These are phyloP conservation scores for Plenodomus lindquistii DNA, from an alignment of 2,329 filamentous ascomycete species.

Conservation along the genomic window DNA sequence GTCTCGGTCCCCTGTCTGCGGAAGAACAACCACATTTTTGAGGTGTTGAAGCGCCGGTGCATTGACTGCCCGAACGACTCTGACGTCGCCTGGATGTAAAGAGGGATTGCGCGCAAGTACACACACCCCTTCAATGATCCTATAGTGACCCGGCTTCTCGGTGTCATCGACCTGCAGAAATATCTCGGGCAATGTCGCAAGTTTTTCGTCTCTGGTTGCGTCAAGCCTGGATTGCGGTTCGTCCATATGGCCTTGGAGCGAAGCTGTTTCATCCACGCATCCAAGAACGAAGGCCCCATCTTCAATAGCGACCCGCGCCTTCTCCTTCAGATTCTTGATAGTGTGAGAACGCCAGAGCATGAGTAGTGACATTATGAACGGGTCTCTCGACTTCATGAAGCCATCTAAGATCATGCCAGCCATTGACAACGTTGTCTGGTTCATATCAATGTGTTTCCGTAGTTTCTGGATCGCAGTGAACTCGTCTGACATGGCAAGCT, in stretches of 20 bases:
- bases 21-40: constrained; percentile 84
- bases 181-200: constrained; percentile 70
- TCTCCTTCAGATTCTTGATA: constrained; percentile 88
- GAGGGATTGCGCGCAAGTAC: constrained; percentile 90
- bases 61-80: constrained; percentile 83
- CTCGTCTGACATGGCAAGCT: constrained; percentile 70
- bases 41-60: constrained; percentile 73
- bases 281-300: constrained; percentile 87
- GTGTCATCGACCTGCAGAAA: constrained; percentile 79
- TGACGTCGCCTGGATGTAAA: constrained; percentile 87
- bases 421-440: constrained; percentile 74
- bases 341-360: constrained; percentile 88
- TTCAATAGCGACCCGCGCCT: constrained; percentile 80
- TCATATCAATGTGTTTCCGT: constrained; percentile 78
- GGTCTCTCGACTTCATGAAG: constrained; percentile 75
- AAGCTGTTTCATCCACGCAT: constrained; percentile 81
- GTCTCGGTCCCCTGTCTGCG: constrained; percentile 79
- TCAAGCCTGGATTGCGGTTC: constrained; percentile 49
- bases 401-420: constrained; percentile 77
- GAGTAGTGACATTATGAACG: constrained; percentile 79
- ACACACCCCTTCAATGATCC: constrained; percentile 75
- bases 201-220: constrained; percentile 49
- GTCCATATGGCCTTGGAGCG: constrained; percentile 71
- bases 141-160: constrained; percentile 58
- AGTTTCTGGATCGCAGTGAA: constrained; percentile 68